Evolutionary conservation across 2,329 filamentous ascomycete genomes (phyloP), one percentile per base, ranked within the genome.

Genomic region (Fusarium praegraminearum): DNA sequence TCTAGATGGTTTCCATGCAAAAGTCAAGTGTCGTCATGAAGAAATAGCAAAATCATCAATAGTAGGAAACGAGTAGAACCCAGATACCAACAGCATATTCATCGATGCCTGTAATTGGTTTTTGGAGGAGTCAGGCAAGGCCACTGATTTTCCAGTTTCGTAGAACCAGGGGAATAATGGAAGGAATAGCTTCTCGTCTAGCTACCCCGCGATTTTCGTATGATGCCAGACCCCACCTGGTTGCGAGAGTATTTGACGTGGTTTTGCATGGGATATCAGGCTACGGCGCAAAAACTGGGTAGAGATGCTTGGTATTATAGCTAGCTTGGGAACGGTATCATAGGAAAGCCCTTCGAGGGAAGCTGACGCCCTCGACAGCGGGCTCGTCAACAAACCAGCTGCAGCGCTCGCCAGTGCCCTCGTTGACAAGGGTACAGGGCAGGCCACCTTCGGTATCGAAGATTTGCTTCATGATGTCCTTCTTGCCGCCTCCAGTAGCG

Each of bases 351-450:
- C 92, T 90, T 77, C 91, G 87, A 26, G 94, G 93, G 77, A 93
- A 98, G 65, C 85, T 84, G 15, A 99, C 93, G 7, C 93, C 94
- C 76, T 97, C 91, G 15, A 97, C 90, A 47, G 96, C 95, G 7
- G 92, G 85, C 76, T 90, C 86, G 78, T 98, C 96, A 44, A 94
- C 93, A 78, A 99, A 98, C 96, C 96, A 99, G 82, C 90, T 96
- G 76, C 94, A 93, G 75, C 93, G 91, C 70, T 97, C 94, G 45
- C 92, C 93, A 5, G 89, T 91, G 43, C 88, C 89, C 74, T 92
- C 88, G 79, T 99, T 99, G 76, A 99, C 91, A 70, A 98, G 84
- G 2, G 93, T 89, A 78, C 94, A 97, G 3, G 96, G 96, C 63
- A 98, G 84, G 36, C 88, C 90, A 3, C 90, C 90, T 11, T 90